These are phyloP conservation scores for Mycena latifolia DNA, from an alignment of 768 basidiomycete genomes.

Conservation along the genomic window DNA sequence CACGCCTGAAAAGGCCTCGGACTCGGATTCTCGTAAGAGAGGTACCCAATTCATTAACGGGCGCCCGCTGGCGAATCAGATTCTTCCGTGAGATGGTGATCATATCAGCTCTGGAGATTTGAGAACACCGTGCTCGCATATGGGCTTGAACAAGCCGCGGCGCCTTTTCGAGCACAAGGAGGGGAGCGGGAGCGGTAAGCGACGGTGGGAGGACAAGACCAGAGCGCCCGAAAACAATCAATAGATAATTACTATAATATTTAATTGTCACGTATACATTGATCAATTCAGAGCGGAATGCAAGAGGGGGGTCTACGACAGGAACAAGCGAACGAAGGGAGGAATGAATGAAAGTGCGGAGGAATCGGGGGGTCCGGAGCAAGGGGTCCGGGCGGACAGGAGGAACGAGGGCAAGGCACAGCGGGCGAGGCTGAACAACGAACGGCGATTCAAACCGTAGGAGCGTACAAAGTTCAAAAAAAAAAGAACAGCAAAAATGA, in stretches of 20 bases:
- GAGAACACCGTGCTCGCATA: not conserved
- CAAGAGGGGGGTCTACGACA: constrained; percentile 27
- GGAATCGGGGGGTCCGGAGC: not conserved
- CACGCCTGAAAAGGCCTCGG: too few species aligned
- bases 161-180: not conserved
- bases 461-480: constrained; percentile 16
- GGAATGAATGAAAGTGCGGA: not conserved
- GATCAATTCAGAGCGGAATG: constrained; percentile 24
- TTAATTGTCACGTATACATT: constrained; percentile 29
- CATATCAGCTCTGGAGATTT: not conserved
- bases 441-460: not conserved
- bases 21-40: not conserved
- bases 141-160: not conserved
- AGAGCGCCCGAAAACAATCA: not conserved
- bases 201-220: too few species aligned
- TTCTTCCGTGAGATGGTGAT: too few species aligned
- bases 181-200: too few species aligned
- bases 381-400: not conserved
- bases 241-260: constrained; percentile 33
- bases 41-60: too few species aligned
- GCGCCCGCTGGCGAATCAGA: too few species aligned
- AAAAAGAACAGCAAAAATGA: constrained; percentile 33
- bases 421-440: not conserved
- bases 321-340: constrained; percentile 19
- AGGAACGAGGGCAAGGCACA: too few species aligned